A percentile compares a stretch with the other conserved stretches of the same genome.
Evolutionary conservation across 2,329 filamentous ascomycete species (phyloP).

Genomic region (Nigrospora sphaerica): DNA sequence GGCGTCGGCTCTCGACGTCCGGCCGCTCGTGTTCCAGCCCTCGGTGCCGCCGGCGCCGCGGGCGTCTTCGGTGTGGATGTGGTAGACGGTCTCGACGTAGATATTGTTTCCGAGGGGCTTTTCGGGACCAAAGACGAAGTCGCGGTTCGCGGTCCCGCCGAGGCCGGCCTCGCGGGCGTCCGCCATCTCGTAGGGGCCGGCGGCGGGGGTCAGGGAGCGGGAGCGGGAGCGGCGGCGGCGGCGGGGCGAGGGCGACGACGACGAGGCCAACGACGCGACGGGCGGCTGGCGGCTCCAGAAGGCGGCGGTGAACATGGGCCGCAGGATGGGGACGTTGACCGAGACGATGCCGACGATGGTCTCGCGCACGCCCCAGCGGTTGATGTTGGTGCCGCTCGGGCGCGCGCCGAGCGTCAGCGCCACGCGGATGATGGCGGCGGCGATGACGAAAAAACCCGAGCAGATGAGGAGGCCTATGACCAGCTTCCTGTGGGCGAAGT

Average conservation of each 20-base stretch:
- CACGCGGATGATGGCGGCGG: slow-evolving; percentile 23
- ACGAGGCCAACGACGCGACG: too few species aligned
- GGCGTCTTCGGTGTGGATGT: not conserved
- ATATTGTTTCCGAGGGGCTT: not conserved
- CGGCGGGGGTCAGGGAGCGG: not conserved
- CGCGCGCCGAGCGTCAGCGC: slow-evolving; percentile 18
- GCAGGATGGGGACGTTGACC: slow-evolving; percentile 25
- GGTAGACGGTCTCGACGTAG: not conserved
- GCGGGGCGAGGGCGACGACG: not conserved
- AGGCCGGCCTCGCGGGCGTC: not conserved
- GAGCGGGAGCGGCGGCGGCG: not conserved
- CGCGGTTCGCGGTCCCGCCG: slow-evolving; percentile 1
- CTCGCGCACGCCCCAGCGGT: slow-evolving; percentile 28
- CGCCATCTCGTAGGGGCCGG: slow-evolving; percentile 5
- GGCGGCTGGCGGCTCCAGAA: slow-evolving; percentile 15
- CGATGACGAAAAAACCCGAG: slow-evolving; percentile 26
- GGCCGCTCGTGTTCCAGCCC: too few species aligned
- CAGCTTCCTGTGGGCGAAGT: slow-evolving; percentile 16
- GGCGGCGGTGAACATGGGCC: slow-evolving; percentile 16
- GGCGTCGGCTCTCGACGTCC: too few species aligned
- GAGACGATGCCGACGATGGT: slow-evolving; percentile 25
- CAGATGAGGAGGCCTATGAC: slow-evolving; percentile 21
- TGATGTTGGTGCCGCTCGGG: slow-evolving; percentile 23
- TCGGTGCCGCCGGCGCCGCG: too few species aligned
- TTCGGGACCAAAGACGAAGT: slow-evolving; percentile 2